Conservation (phyloP, 257 asterid genomes). For the Datura wrightii region DNA sequence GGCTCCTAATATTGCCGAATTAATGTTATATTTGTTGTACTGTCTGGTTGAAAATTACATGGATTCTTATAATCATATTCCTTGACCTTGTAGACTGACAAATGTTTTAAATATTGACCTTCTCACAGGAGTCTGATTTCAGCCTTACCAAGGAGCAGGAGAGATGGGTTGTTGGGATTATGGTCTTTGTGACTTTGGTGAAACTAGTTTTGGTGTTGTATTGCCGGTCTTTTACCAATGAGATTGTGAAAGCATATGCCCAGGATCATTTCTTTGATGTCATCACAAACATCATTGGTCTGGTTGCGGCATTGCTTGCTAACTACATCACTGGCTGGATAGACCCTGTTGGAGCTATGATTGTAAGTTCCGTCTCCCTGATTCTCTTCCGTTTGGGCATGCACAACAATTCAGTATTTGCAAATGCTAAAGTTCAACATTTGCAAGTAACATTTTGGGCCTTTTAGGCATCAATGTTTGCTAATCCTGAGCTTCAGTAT, state of each 20-base stretch:
- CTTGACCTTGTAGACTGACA: background rate
- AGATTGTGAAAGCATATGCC: conserved; percentile 64
- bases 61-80: background rate
- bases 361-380: conserved; percentile 45
- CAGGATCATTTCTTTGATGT: conserved; percentile 65
- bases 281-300: conserved; percentile 58
- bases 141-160: conserved; percentile 58
- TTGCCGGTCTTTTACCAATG: conserved; percentile 62
- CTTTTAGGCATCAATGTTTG: background rate
- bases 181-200: conserved; percentile 59
- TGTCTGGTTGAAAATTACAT: conserved; percentile 20
- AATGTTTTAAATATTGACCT: background rate
- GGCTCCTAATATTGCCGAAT: background rate
- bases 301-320: conserved; percentile 56
- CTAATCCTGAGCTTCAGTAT: background rate
- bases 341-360: conserved; percentile 66
- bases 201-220: conserved; percentile 51
- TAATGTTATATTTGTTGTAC: background rate
- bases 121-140: conserved; percentile 44
- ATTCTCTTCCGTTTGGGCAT: background rate
- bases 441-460: too few species aligned
- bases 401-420: background rate
- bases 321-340: conserved; percentile 53
- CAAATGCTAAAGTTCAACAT: background rate
- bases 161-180: conserved; percentile 56